phyloP scores from a whole-genome alignment of 768 basidiomycete genomes.

The Termitomyces heimii region DNA sequence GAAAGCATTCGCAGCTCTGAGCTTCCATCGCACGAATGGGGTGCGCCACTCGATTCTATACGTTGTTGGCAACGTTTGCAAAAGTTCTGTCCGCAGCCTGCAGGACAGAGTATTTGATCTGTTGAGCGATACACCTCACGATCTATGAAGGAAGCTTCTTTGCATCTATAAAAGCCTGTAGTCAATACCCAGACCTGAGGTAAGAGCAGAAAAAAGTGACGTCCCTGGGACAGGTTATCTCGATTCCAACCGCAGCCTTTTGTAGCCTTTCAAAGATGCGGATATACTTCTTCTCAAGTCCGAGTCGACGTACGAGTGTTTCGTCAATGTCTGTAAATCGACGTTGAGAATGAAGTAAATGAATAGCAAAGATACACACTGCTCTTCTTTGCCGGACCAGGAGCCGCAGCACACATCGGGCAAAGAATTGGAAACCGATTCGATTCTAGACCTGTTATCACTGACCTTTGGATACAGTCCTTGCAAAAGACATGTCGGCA shows the following conservation, averaged over 20 bases:
- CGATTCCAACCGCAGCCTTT: slow-evolving; percentile 30
- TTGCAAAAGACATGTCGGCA: slow-evolving; percentile 54
- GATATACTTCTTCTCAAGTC: slow-evolving; percentile 35
- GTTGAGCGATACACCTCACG: slow-evolving; percentile 35
- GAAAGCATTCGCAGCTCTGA: slow-evolving; percentile 49
- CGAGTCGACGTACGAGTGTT: slow-evolving; percentile 35
- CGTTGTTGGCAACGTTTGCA: slow-evolving; percentile 53
- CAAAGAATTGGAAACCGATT: slow-evolving; percentile 56
- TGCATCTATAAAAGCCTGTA: slow-evolving; percentile 33
- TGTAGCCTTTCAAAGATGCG: slow-evolving; percentile 41
- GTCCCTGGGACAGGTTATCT: slow-evolving; percentile 47
- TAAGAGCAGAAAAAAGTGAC: slow-evolving; percentile 5
- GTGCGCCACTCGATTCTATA: slow-evolving; percentile 16
- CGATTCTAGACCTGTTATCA: slow-evolving; percentile 42
- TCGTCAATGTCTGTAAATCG: slow-evolving; percentile 33
- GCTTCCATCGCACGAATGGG: slow-evolving; percentile 52
- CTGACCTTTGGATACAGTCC: slow-evolving; percentile 38
- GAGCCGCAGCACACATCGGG: slow-evolving; percentile 41
- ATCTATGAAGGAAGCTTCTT: slow-evolving; percentile 42
- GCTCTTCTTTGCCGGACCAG: neutral
- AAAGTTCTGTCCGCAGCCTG: slow-evolving; percentile 47
- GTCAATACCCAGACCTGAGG: neutral
- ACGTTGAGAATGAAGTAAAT: neutral
- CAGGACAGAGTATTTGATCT: slow-evolving; percentile 42
- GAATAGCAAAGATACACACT: neutral